These are phyloP conservation scores for Penicillium manginii DNA, from an alignment of 495 filamentous ascomycete species.

Conservation along the genomic window DNA sequence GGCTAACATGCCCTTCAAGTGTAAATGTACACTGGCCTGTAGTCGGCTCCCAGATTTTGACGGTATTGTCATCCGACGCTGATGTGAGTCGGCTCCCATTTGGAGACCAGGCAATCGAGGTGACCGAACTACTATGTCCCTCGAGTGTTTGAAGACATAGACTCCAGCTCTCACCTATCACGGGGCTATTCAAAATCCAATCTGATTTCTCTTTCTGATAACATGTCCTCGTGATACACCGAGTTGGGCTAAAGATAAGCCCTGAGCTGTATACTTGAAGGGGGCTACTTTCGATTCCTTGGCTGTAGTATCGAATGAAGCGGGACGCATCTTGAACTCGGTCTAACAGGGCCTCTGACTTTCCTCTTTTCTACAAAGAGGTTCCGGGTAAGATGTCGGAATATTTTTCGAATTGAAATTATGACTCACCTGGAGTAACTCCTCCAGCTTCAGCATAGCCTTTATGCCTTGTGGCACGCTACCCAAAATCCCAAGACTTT, in stretches of 20 bases:
- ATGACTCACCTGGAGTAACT: slow-evolving; percentile 14
- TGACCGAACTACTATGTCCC: slow-evolving; percentile 2
- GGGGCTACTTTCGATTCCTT: too few species aligned
- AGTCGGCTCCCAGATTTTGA: neutral
- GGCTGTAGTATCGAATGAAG: too few species aligned
- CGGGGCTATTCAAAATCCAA: too few species aligned
- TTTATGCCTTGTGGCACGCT: slow-evolving; percentile 28
- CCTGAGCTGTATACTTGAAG: too few species aligned
- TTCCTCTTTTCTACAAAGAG: neutral
- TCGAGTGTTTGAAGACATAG: slow-evolving; percentile 4
- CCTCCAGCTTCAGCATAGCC: slow-evolving; percentile 16
- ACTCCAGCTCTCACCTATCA: too few species aligned
- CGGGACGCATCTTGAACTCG: slow-evolving; percentile 34
- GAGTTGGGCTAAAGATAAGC: too few species aligned
- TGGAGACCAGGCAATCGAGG: neutral
- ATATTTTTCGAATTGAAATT: neutral
- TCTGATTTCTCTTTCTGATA: too few species aligned
- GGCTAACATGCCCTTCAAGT: neutral
- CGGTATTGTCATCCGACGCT: neutral
- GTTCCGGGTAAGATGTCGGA: neutral
- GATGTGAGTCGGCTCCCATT: slow-evolving; percentile 1
- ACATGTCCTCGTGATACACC: too few species aligned
- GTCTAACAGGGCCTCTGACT: slow-evolving; percentile 4
- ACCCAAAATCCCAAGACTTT: slow-evolving; percentile 34
- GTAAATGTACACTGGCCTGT: neutral